Conservation (phyloP, 164 flowering plant genomes). For the Piper betle region DNA sequence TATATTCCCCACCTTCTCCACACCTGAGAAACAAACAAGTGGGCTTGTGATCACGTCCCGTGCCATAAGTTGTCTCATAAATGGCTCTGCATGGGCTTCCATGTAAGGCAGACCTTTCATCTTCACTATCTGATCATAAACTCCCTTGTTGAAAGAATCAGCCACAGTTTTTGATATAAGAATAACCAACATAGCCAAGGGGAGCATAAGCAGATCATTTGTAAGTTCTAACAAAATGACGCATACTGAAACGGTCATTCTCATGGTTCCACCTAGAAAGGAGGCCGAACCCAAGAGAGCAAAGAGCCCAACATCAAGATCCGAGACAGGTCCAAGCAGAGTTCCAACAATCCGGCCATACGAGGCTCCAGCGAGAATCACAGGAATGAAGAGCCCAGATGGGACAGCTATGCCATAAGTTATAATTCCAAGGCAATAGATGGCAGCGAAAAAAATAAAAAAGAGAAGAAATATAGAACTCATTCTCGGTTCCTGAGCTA, state of each 20-base stretch:
- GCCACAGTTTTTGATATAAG: constrained; percentile 91
- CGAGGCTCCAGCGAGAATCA: constrained; percentile 84
- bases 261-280: constrained; percentile 92
- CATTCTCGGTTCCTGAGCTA: constrained; percentile 31
- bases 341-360: constrained; percentile 78
- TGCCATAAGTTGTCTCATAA: constrained; percentile 79
- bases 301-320: constrained; percentile 65
- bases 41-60: constrained; percentile 82
- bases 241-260: constrained; percentile 94
- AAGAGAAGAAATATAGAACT: constrained; percentile 43
- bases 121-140: constrained; percentile 79
- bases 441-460: constrained; percentile 42
- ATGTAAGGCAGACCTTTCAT: constrained; percentile 86
- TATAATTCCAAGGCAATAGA: constrained; percentile 61
- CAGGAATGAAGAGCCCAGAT: constrained; percentile 92
- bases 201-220: constrained; percentile 75
- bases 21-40: constrained; percentile 49
- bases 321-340: constrained; percentile 32
- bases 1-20: constrained; percentile 70
- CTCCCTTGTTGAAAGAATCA: constrained; percentile 75
- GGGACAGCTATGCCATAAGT: constrained; percentile 92
- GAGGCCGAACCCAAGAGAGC: constrained; percentile 94
- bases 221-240: constrained; percentile 91
- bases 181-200: constrained; percentile 79
- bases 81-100: constrained; percentile 91